Evolutionary conservation across 148 eudicot genomes (phyloP).

Genomic region (Gaultheria prostrata): DNA sequence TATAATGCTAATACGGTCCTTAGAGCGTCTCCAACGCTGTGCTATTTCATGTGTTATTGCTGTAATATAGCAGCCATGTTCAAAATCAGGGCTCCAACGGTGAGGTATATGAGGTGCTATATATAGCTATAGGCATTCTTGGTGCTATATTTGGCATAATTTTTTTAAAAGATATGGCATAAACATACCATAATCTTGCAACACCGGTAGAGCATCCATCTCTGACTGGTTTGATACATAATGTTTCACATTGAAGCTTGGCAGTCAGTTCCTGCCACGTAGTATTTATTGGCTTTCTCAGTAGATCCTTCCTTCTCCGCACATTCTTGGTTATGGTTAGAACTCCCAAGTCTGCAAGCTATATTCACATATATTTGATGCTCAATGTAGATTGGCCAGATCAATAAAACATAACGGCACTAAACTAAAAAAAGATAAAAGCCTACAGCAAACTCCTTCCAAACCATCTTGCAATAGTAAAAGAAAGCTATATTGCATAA

Average conservation of each 20-base stretch:
- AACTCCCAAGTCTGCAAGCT: conserved; percentile 77
- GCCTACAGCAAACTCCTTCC: not conserved
- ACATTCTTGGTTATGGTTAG: conserved; percentile 81
- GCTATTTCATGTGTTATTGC: too few species aligned
- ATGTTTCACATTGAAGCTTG: conserved; percentile 60
- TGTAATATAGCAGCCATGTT: too few species aligned
- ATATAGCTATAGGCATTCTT: too few species aligned
- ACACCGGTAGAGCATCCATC: conserved; percentile 99
- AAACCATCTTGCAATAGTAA: not conserved
- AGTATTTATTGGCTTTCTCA: conserved; percentile 34
- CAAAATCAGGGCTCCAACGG: too few species aligned
- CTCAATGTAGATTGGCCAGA: not conserved
- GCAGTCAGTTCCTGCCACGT: conserved; percentile 63
- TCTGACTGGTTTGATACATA: conserved; percentile 83
- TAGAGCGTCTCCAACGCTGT: too few species aligned
- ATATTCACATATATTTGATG: conserved; percentile 15
- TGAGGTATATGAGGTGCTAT: too few species aligned
- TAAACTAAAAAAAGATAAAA: conserved; percentile 1
- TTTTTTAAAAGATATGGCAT: conserved; percentile 2
- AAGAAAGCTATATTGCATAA: not conserved
- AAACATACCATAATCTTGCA: conserved; percentile 73
- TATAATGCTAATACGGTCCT: not conserved
- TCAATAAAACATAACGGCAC: not conserved
- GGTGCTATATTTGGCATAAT: not conserved
- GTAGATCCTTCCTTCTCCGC: conserved; percentile 44